Base-by-base conservation (phyloP, 345 rosid species). In the Gossypium mustelinum region DNA sequence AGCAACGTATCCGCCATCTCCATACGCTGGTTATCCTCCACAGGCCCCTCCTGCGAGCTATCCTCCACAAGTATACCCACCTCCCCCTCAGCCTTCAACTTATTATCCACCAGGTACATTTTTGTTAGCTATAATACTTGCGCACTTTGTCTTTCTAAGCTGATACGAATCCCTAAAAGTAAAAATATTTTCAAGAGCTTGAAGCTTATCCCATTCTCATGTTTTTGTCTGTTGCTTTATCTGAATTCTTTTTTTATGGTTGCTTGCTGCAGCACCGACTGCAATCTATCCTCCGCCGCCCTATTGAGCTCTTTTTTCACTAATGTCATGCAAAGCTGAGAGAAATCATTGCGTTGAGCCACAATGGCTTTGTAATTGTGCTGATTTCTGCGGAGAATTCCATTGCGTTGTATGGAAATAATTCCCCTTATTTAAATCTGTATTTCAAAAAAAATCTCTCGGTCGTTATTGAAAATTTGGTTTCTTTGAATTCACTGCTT, bases 81-180 rank as follows among this genome's bases (percentile, higher is more conserved):
- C 73, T 52, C 58, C 44, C 41, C 72, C 72, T 25, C 58, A 48
- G 58, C 22, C 78, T 43, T 54, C 85, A 13, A 69, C 85, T 29
- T 80, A 76, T 69, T 76, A 76, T 66, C 86, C 83, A 77, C 82
- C 82, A 79, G 82, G 85, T 83, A 68, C 61, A 34, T 65, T 41
- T 24, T 45, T 7, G 16, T 66, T 43, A 43, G 69, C 69, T 41
- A 41, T 18, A 34, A 4, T 11, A 11, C 45, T 39, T 17, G 27
- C n/a, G 25, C 68, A 39, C 7, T 8, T 20, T 4, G 39, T 34
- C 39, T 34, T 34, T 4, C 39, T 4, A 4, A 34, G 39, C 39
- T 4, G 39, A 5, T 4, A 34, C 39, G 39, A 34, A 34, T 34
- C 39, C 39, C 39, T 34, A 34, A 34, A 34, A 34, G 39, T 34